These are phyloP conservation scores for Simplicillium aogashimaense DNA, from an alignment of 2,329 filamentous ascomycete genomes.

Conservation along the genomic window DNA sequence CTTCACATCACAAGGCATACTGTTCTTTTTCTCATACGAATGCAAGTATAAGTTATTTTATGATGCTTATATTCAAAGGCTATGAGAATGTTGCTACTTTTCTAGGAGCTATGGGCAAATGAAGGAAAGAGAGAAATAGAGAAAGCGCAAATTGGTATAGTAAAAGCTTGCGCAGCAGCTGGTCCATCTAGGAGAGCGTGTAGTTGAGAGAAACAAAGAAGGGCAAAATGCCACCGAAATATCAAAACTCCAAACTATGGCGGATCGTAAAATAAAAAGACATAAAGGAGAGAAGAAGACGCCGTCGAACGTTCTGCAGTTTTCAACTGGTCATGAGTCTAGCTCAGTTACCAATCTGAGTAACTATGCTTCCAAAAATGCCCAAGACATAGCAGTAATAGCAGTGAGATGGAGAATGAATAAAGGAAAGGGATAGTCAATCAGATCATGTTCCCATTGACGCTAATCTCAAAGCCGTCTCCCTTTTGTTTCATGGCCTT, in stretches of 20 bases:
- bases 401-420: constrained; percentile 3
- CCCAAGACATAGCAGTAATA: too few species aligned
- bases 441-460: constrained; percentile 70
- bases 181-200: background rate
- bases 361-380: too few species aligned
- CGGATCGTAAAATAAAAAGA: too few species aligned
- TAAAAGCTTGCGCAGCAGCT: background rate
- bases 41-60: too few species aligned
- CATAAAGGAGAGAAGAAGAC: too few species aligned
- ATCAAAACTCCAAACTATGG: too few species aligned
- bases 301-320: too few species aligned
- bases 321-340: too few species aligned
- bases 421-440: constrained; percentile 1
- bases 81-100: background rate
- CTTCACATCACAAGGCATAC: background rate
- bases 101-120: background rate
- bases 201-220: background rate
- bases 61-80: too few species aligned
- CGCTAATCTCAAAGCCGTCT: constrained; percentile 71
- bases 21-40: too few species aligned
- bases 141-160: constrained; percentile 7
- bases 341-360: too few species aligned
- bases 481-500: constrained; percentile 79
- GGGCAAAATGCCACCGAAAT: too few species aligned
- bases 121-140: constrained; percentile 2